These are phyloP conservation scores for Papiliotrema flavescens DNA, from an alignment of 1,284 basidiomycete species.

Conservation along the genomic window DNA sequence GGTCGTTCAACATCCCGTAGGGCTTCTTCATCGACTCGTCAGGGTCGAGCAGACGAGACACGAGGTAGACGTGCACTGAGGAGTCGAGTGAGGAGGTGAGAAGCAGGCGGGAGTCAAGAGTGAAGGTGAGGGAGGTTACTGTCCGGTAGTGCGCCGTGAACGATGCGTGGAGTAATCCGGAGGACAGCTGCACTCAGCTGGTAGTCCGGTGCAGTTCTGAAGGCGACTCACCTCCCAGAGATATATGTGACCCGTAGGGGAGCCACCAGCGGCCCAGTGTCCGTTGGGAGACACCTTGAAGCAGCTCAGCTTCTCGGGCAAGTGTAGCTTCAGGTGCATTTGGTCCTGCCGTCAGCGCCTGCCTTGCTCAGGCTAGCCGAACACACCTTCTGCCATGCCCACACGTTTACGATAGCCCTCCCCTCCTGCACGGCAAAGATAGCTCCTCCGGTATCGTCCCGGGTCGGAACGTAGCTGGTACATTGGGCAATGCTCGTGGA, in stretches of 20 bases:
- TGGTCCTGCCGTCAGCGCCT: constrained; percentile 62
- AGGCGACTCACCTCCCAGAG: constrained; percentile 78
- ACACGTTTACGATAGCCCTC: constrained; percentile 47
- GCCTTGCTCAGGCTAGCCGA: background rate
- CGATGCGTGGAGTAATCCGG: constrained; percentile 79
- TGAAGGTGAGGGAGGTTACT: constrained; percentile 77
- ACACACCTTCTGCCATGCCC: constrained; percentile 52
- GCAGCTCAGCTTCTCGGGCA: constrained; percentile 82
- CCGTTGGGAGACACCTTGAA: constrained; percentile 71
- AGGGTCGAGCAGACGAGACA: constrained; percentile 53
- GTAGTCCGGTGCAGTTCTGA: background rate
- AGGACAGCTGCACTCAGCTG: constrained; percentile 61
- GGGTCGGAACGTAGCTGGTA: constrained; percentile 35
- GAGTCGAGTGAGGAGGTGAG: constrained; percentile 87
- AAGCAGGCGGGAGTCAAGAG: constrained; percentile 71
- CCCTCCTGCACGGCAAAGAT: constrained; percentile 50
- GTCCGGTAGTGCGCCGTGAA: constrained; percentile 95
- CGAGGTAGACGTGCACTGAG: constrained; percentile 80
- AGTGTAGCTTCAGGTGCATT: constrained; percentile 75
- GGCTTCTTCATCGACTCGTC: constrained; percentile 52
- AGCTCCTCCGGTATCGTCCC: constrained; percentile 42
- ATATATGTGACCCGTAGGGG: constrained; percentile 80
- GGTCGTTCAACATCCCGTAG: constrained; percentile 79
- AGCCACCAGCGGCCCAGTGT: constrained; percentile 79
- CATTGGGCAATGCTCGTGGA: constrained; percentile 34